These are phyloP conservation scores for Phytophthora hybrid DNA, from an alignment of 352 stramenopile genomes.

Conservation along the genomic window DNA sequence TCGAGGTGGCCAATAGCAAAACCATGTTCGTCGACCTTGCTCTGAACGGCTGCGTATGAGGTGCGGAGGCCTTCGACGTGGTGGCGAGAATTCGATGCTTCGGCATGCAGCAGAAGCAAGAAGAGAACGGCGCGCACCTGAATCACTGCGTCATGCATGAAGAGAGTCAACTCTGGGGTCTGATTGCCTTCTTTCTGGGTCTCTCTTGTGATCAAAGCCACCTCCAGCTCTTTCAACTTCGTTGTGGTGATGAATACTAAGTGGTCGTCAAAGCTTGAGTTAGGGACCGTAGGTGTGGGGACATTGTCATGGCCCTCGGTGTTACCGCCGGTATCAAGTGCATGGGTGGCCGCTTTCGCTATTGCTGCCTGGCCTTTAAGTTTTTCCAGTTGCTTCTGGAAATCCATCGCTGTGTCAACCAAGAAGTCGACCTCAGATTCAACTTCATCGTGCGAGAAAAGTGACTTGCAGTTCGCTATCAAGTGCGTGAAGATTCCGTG, in stretches of 20 bases:
- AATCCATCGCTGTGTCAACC: conserved; percentile 44
- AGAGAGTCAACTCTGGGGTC: conserved; percentile 34
- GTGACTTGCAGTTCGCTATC: conserved; percentile 30
- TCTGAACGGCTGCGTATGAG: conserved; percentile 39
- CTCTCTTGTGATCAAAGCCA: conserved; percentile 28
- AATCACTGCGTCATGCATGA: conserved; percentile 61
- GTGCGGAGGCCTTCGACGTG: conserved; percentile 46
- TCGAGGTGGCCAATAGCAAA: conserved; percentile 63
- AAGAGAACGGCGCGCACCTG: conserved; percentile 67
- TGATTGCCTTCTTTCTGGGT: conserved; percentile 28
- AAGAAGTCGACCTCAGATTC: conserved; percentile 37
- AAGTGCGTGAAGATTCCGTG: conserved; percentile 50
- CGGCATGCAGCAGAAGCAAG: conserved; percentile 51
- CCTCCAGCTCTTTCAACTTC: conserved; percentile 48
- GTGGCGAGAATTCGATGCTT: conserved; percentile 49
- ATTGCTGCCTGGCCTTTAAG: conserved; percentile 62
- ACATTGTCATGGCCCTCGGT: conserved; percentile 11
- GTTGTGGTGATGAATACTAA: conserved; percentile 48
- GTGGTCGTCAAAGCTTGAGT: conserved; percentile 51
- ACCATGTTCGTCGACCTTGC: conserved; percentile 49
- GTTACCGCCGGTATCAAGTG: conserved; percentile 13
- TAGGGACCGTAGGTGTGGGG: conserved; percentile 3
- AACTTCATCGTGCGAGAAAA: conserved; percentile 23
- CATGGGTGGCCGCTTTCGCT: conserved; percentile 28
- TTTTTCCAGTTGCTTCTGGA: conserved; percentile 57